These are phyloP conservation scores for Hypomontagnella monticulosa DNA, from an alignment of 495 filamentous ascomycete genomes.

Conservation along the genomic window DNA sequence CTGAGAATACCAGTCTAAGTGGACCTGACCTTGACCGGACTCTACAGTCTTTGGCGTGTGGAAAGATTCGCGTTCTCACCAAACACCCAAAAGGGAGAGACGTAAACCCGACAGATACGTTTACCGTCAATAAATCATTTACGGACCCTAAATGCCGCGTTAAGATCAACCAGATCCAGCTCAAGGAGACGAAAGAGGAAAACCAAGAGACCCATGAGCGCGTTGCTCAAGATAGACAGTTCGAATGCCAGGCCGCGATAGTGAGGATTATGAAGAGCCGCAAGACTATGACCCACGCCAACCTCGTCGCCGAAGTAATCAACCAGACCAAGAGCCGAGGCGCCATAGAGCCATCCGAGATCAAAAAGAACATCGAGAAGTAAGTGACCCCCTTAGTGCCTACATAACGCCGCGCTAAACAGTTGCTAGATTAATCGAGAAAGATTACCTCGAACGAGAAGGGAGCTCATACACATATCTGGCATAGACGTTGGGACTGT, in stretches of 20 bases:
- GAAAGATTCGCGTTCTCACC: slow-evolving; percentile 81
- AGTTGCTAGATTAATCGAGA: slow-evolving; percentile 80
- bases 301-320: slow-evolving; percentile 87
- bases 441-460: slow-evolving; percentile 93
- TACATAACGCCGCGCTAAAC: not conserved
- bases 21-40: slow-evolving; percentile 86
- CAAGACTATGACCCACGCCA: slow-evolving; percentile 83
- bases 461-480: slow-evolving; percentile 82
- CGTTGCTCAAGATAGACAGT: slow-evolving; percentile 87
- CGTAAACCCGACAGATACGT: slow-evolving; percentile 78
- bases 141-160: slow-evolving; percentile 84
- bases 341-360: slow-evolving; percentile 81
- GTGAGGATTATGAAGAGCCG: slow-evolving; percentile 97
- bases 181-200: slow-evolving; percentile 88
- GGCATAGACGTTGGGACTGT: slow-evolving; percentile 60
- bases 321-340: slow-evolving; percentile 86
- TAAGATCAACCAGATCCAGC: slow-evolving; percentile 98
- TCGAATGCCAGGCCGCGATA: slow-evolving; percentile 96
- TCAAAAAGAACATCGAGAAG: slow-evolving; percentile 97
- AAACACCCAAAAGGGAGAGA: slow-evolving; percentile 90
- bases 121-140: slow-evolving; percentile 81
- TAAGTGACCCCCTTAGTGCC: slow-evolving; percentile 54
- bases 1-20: slow-evolving; percentile 68
- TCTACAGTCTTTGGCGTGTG: slow-evolving; percentile 92
- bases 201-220: slow-evolving; percentile 92